These are phyloP conservation scores for Pseudocercospora vitis DNA, from an alignment of 2,329 filamentous ascomycete genomes.

Conservation along the genomic window DNA sequence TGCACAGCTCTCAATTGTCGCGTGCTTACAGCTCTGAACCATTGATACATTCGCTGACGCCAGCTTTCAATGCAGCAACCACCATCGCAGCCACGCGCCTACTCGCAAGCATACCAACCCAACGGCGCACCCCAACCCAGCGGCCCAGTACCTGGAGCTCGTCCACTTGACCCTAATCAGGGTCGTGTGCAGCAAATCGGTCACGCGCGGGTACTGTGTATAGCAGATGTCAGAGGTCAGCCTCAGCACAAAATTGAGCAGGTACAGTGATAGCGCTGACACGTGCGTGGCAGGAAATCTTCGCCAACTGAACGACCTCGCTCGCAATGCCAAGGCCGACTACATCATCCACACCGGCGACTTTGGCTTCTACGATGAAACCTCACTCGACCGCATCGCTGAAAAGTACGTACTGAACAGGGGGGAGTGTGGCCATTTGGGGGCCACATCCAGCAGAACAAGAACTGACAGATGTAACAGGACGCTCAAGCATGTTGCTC, in stretches of 20 bases:
- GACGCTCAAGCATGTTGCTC: constrained; percentile 95
- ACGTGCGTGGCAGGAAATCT: constrained; percentile 71
- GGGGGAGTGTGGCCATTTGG: background rate
- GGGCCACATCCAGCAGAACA: background rate
- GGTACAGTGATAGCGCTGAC: constrained; percentile 21
- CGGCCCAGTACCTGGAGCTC: constrained; percentile 43
- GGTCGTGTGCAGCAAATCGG: constrained; percentile 54
- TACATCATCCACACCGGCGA: constrained; percentile 98
- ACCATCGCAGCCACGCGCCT: constrained; percentile 52
- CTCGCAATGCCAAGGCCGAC: constrained; percentile 89
- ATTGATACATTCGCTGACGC: background rate
- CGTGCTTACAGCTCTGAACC: background rate
- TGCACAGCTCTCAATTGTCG: background rate
- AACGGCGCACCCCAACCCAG: constrained; percentile 43
- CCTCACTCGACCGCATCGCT: constrained; percentile 91
- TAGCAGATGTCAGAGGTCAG: constrained; percentile 54
- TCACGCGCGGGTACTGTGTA: constrained; percentile 51
- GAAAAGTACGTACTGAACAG: constrained; percentile 71
- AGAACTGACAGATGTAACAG: constrained; percentile 48
- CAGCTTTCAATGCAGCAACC: constrained; percentile 43
- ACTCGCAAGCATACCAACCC: constrained; percentile 49
- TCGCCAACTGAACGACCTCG: constrained; percentile 91
- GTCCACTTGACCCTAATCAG: constrained; percentile 54
- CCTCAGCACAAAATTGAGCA: background rate
- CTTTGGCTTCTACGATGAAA: constrained; percentile 98